phyloP scores from a whole-genome alignment of 768 basidiomycete genomes.

The Coprinopsis cinerea region DNA sequence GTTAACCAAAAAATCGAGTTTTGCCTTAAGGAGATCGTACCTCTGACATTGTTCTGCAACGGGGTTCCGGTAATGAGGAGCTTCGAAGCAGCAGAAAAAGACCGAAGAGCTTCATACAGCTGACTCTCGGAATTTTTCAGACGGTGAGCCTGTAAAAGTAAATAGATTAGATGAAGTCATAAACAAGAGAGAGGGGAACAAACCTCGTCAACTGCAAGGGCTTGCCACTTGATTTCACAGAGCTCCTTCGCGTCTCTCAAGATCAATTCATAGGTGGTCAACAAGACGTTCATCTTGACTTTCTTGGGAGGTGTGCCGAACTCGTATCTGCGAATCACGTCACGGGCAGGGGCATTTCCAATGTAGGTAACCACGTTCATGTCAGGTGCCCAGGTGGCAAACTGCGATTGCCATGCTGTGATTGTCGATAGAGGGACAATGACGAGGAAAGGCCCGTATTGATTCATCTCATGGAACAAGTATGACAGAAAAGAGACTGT shows the following conservation, averaged over 20 bases:
- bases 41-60: constrained; percentile 98
- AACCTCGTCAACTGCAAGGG: constrained; percentile 93
- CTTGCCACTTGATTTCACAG: constrained; percentile 95
- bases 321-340: constrained; percentile 88
- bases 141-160: constrained; percentile 72
- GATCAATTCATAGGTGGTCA: constrained; percentile 96
- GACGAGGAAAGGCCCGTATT: constrained; percentile 96
- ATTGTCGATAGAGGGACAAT: constrained; percentile 98
- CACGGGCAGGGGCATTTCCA: constrained; percentile 80
- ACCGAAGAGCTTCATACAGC: constrained; percentile 87
- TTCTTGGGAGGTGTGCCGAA: constrained; percentile 86
- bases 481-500: constrained; percentile 93
- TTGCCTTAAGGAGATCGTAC: constrained; percentile 35
- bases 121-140: constrained; percentile 98
- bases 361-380: constrained; percentile 97
- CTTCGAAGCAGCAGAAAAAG: constrained; percentile 87
- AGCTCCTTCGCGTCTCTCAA: constrained; percentile 87
- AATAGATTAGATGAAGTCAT: constrained; percentile 14
- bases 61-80: constrained; percentile 98
- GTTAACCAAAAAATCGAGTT: constrained; percentile 7
- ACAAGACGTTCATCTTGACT: constrained; percentile 92
- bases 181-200: constrained; percentile 15
- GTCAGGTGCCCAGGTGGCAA: constrained; percentile 91
- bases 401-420: constrained; percentile 96
- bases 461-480: constrained; percentile 85